A percentile compares a stretch with the other conserved stretches of the same genome.
Evolutionary conservation across 2,329 filamentous ascomycete species (phyloP).

Genomic region (Basipetospora chlamydospora): DNA sequence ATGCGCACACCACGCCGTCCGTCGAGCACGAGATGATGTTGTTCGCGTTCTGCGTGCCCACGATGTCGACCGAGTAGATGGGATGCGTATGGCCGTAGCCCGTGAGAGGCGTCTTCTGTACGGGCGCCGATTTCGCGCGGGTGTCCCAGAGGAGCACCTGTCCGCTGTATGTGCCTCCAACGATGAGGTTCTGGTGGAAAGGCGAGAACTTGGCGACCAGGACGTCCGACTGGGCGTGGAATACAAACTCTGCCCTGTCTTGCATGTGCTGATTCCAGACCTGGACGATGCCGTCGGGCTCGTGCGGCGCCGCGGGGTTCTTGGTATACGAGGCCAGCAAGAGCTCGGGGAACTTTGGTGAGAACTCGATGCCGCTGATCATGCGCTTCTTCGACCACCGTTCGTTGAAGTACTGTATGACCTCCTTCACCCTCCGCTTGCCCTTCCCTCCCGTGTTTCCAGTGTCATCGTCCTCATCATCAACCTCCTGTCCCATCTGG

Average conservation of each 20-base stretch:
- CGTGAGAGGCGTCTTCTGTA: conserved; percentile 91
- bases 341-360: conserved; percentile 85
- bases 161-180: conserved; percentile 91
- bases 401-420: conserved; percentile 87
- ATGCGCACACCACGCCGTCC: conserved; percentile 90
- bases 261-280: conserved; percentile 96
- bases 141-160: conserved; percentile 97
- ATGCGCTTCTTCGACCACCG: conserved; percentile 96
- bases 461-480: conserved; percentile 70
- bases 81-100: conserved; percentile 93
- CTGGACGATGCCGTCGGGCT: conserved; percentile 84
- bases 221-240: conserved; percentile 91
- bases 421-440: conserved; percentile 65
- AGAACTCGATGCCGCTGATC: conserved; percentile 92
- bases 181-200: conserved; percentile 90
- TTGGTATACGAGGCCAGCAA: conserved; percentile 93
- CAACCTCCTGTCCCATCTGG: conserved; percentile 56
- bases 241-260: conserved; percentile 87
- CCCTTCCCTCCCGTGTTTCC: conserved; percentile 58
- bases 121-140: conserved; percentile 71
- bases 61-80: conserved; percentile 87
- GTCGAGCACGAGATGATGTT: conserved; percentile 97
- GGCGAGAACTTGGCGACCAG: conserved; percentile 96
- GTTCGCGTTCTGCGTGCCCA: conserved; percentile 96
- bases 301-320: conserved; percentile 85